Percentiles rank a stretch among this genome's conserved stretches.
phyloP scores from a whole-genome alignment of 768 basidiomycete species.

The Glaciozyma antarctica region DNA sequence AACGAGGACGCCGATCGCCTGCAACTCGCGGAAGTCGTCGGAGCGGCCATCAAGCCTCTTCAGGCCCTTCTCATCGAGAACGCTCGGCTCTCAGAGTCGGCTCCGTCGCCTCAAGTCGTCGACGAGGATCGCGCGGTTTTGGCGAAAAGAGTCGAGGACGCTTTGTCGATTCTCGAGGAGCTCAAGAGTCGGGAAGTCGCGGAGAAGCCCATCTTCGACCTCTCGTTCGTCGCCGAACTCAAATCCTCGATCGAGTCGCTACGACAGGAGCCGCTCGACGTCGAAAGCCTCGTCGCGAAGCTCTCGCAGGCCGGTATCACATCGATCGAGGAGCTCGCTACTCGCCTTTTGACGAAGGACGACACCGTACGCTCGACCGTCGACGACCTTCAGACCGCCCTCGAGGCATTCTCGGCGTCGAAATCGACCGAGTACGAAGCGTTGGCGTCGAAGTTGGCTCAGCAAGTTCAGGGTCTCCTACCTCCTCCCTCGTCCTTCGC shows the following conservation, averaged over 20 bases:
- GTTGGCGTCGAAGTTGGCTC: too few species aligned
- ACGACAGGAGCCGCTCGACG: neutral
- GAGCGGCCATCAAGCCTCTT: neutral
- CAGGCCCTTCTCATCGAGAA: neutral
- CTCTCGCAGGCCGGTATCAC: too few species aligned
- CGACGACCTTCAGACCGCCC: too few species aligned
- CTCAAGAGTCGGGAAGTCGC: neutral
- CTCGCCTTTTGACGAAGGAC: too few species aligned
- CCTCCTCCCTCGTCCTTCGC: too few species aligned
- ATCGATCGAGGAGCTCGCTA: too few species aligned
- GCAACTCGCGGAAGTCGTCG: neutral
- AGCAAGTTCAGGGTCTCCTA: too few species aligned
- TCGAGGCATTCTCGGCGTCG: too few species aligned
- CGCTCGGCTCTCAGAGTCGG: neutral
- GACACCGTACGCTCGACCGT: too few species aligned
- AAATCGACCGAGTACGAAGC: too few species aligned
- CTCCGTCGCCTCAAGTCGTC: neutral
- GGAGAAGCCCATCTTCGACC: too few species aligned
- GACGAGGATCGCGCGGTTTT: too few species aligned
- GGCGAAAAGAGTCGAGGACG: neutral
- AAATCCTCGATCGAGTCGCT: neutral
- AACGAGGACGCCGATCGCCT: neutral
- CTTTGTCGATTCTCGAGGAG: neutral
- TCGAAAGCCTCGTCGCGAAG: neutral
- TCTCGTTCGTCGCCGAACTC: neutral